These are phyloP conservation scores for Boletus speciosus DNA, from an alignment of 768 basidiomycete species.

Conservation along the genomic window DNA sequence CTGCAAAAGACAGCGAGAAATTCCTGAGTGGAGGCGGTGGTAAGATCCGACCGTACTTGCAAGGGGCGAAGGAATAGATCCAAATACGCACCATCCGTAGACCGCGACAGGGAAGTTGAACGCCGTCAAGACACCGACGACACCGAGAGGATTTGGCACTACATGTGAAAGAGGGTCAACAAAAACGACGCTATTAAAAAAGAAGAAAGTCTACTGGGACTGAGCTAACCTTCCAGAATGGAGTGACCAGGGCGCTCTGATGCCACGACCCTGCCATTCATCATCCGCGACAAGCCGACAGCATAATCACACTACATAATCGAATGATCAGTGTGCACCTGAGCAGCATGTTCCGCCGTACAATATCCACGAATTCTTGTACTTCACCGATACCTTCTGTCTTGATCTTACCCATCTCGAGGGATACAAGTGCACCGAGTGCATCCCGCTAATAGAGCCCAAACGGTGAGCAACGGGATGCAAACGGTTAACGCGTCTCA, in stretches of 20 bases:
- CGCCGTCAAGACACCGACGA: slow-evolving; percentile 76
- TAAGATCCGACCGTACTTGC: slow-evolving; percentile 7
- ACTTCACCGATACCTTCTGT: slow-evolving; percentile 92
- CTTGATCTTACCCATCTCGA: slow-evolving; percentile 90
- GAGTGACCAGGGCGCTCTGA: slow-evolving; percentile 90
- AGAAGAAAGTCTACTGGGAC: background rate
- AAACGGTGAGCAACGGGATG: slow-evolving; percentile 9
- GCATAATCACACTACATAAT: slow-evolving; percentile 80
- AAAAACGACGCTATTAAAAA: background rate
- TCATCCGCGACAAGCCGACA: slow-evolving; percentile 90
- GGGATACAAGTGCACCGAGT: slow-evolving; percentile 77
- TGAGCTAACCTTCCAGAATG: slow-evolving; percentile 73
- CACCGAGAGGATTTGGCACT: slow-evolving; percentile 89
- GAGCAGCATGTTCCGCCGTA: slow-evolving; percentile 38
- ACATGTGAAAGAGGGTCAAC: slow-evolving; percentile 17
- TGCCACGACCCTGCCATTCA: slow-evolving; percentile 85
- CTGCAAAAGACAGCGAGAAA: slow-evolving; percentile 79
- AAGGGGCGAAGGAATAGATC: background rate
- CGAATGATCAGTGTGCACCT: slow-evolving; percentile 2
- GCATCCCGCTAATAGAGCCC: slow-evolving; percentile 54
- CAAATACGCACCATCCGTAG: slow-evolving; percentile 68
- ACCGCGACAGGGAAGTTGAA: slow-evolving; percentile 98
- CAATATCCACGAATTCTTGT: slow-evolving; percentile 92
- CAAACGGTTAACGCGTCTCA: slow-evolving; percentile 23
- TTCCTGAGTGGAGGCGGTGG: slow-evolving; percentile 57